Conservation (phyloP, 1,139 yeast species). For the Taiozyma sp. region DNA sequence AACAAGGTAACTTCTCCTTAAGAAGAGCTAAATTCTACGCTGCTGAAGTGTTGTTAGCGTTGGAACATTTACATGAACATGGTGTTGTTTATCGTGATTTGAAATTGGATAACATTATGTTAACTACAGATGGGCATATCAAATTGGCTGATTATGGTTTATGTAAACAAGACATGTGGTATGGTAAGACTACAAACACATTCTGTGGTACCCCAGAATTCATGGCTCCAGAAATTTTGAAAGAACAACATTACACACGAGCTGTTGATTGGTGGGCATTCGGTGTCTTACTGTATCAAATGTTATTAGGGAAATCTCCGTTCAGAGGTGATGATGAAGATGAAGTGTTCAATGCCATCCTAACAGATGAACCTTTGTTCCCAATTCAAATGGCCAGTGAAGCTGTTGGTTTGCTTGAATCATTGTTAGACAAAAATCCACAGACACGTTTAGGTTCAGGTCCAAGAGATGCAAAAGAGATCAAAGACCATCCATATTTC, state of each 20-base stretch:
- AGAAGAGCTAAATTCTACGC: conserved; percentile 95
- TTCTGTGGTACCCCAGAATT: conserved; percentile 99
- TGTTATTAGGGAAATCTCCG: conserved; percentile 95
- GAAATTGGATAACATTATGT: conserved; percentile 86
- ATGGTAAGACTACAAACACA: conserved; percentile 84
- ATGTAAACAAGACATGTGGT: conserved; percentile 95
- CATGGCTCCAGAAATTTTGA: conserved; percentile 97
- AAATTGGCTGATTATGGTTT: conserved; percentile 96
- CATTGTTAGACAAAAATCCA: conserved; percentile 87
- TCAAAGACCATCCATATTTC: conserved; percentile 94
- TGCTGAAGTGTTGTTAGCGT: conserved; percentile 86
- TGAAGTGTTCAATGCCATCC: conserved; percentile 95
- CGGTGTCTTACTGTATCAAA: conserved; percentile 92
- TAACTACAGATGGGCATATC: conserved; percentile 90
- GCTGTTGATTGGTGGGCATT: conserved; percentile 99
- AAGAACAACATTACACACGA: conserved; percentile 87
- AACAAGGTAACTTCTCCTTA: conserved; percentile 82
- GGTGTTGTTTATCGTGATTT: conserved; percentile 96
- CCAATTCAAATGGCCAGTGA: conserved; percentile 98
- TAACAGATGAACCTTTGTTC: conserved; percentile 94
- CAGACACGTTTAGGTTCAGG: conserved; percentile 78
- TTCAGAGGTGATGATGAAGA: conserved; percentile 98
- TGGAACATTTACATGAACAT: conserved; percentile 90
- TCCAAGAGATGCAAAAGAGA: conserved; percentile 82
- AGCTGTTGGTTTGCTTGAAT: conserved; percentile 90